Conservation (phyloP, 2,329 filamentous ascomycete genomes). For the Thelonectria olida region DNA sequence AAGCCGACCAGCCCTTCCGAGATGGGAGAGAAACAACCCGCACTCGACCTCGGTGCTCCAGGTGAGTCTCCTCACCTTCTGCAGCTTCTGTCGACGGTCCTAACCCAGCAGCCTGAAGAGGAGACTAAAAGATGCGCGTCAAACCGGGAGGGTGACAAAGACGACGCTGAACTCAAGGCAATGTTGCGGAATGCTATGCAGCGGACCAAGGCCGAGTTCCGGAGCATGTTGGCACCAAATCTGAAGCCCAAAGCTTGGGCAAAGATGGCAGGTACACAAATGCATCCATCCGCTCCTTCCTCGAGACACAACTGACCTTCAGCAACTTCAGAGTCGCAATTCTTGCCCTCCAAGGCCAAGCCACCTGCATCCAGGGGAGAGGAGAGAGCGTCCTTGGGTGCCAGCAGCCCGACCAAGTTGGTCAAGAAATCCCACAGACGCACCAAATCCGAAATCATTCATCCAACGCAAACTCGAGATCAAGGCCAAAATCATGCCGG, state of each 20-base stretch:
- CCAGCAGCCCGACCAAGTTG: not conserved
- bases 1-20: not conserved
- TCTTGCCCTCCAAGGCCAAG: conserved; percentile 6
- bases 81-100: too few relatives aligned
- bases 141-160: not conserved
- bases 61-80: not conserved
- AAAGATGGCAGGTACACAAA: conserved; percentile 10
- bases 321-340: conserved; percentile 1
- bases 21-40: not conserved
- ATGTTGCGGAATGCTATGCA: conserved; percentile 10
- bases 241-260: conserved; percentile 12
- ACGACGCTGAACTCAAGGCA: not conserved
- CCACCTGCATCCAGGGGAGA: not conserved
- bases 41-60: not conserved
- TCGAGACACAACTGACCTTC: not conserved
- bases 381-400: not conserved
- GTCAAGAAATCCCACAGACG: not conserved
- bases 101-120: too few relatives aligned
- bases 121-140: too few relatives aligned
- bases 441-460: conserved; percentile 10
- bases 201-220: conserved; percentile 18
- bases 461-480: not conserved
- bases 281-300: not conserved
- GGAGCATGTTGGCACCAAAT: conserved; percentile 4
- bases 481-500: not conserved